A percentile compares a stretch with the other conserved stretches of the same genome.
phyloP scores from a whole-genome alignment of 257 asterid species.

The Galeopsis tetrahit region DNA sequence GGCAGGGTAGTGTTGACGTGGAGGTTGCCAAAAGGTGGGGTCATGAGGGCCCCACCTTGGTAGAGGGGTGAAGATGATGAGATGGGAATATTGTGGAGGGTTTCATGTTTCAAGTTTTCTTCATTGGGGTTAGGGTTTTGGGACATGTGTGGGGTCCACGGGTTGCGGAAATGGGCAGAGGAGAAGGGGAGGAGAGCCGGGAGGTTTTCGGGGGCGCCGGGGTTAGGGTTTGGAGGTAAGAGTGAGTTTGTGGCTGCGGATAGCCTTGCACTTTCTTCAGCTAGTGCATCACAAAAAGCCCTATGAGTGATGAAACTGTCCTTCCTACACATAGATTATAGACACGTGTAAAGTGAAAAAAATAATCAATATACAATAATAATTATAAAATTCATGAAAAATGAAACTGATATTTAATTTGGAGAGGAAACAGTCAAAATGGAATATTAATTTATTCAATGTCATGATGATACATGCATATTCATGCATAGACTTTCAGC shows the following conservation, averaged over 20 bases:
- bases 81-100: conserved; percentile 42
- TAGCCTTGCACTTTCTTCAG: conserved; percentile 86
- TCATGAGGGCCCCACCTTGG: conserved; percentile 35
- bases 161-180: conserved; percentile 35
- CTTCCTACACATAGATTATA: conserved; percentile 49
- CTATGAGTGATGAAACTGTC: conserved; percentile 88
- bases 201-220: conserved; percentile 30
- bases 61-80: conserved; percentile 44
- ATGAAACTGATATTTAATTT: not conserved
- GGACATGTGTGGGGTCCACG: conserved; percentile 36
- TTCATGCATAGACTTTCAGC: not conserved
- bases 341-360: too few species aligned
- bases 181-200: conserved; percentile 45
- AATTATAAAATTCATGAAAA: too few species aligned
- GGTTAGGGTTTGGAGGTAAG: conserved; percentile 44
- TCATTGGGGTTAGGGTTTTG: conserved; percentile 39
- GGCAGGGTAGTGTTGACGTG: conserved; percentile 27
- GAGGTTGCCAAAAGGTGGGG: conserved; percentile 39
- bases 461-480: conserved; percentile 18
- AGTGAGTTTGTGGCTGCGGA: conserved; percentile 65
- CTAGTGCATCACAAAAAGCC: conserved; percentile 91
- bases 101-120: conserved; percentile 56
- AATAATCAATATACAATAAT: too few species aligned
- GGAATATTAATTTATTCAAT: conserved; percentile 20
- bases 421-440: not conserved